Conservation (phyloP, 1,284 basidiomycete species). For the Ganoderma leucocontextum region DNA sequence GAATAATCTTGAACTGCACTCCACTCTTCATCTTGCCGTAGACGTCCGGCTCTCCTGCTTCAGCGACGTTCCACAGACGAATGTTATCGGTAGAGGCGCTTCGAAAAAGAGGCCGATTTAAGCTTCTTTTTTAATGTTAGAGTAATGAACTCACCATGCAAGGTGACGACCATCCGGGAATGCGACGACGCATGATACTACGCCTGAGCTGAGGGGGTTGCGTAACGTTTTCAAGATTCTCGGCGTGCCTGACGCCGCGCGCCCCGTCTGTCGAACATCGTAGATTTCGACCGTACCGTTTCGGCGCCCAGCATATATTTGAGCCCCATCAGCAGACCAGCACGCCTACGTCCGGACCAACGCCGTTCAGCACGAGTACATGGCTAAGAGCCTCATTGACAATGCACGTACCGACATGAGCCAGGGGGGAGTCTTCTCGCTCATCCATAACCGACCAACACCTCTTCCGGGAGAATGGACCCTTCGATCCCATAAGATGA, state of each 20-base stretch:
- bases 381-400: background rate
- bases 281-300: constrained; percentile 95
- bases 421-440: constrained; percentile 94
- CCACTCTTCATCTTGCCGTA: constrained; percentile 65
- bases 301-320: constrained; percentile 91
- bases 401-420: constrained; percentile 80
- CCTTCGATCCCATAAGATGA: constrained; percentile 91
- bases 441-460: constrained; percentile 87
- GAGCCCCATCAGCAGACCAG: constrained; percentile 90
- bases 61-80: constrained; percentile 91
- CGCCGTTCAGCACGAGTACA: background rate
- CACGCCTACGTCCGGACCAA: constrained; percentile 70
- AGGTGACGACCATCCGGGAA: constrained; percentile 93
- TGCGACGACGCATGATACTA: constrained; percentile 89
- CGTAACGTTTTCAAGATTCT: constrained; percentile 82
- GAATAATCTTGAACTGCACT: constrained; percentile 93
- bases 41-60: constrained; percentile 73
- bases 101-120: background rate
- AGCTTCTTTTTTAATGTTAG: too few species aligned
- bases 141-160: constrained; percentile 70
- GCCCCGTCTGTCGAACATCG: constrained; percentile 84
- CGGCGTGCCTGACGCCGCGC: constrained; percentile 61
- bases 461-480: constrained; percentile 69
- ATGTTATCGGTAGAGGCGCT: constrained; percentile 95
- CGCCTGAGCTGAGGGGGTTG: constrained; percentile 90